Base-by-base conservation (phyloP, 208 protist species). In the Trypanosoma conorhini region DNA sequence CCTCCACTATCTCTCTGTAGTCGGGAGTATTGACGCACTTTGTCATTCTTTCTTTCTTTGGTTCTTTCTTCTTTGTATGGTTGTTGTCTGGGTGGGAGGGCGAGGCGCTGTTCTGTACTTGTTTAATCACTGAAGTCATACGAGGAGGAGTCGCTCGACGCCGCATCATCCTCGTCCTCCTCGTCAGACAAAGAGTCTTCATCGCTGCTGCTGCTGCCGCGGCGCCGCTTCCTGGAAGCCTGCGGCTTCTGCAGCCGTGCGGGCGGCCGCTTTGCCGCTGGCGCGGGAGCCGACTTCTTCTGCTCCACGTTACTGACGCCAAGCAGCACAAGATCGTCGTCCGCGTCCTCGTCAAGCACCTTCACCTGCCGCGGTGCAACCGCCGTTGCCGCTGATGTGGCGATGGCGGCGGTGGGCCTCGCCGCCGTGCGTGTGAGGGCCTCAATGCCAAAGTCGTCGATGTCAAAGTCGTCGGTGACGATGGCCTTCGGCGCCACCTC, bases 391-490 rank as follows among this genome's bases (percentile, higher is more conserved):
- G 33, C 13, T 35, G 54, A n/a, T 51, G 22, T 51, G 1, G 42
- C 9, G 9, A 12, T 59, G 21, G 22, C 57, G 54, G 17, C 54
- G 65, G 13, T 62, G 15, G 59, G 46, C 12, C 50, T 21, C 60
- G 62, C 30, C 21, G 46, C 51, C 15, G 52, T 48, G 55, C 30
- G 61, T 21, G 59, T 40, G 56, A 95, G 63, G 12, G 90, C 90
- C 52, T 91, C 86, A 44, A 95, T 79, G 15, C 90, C 90, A 71
- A 96, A 94, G 51, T 79, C 70, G 52, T 93, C 85, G 15, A 96
- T 62, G 65, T 88, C 83, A 56, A 93, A 88, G 40, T 80, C 55
- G 67, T 93, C 86, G 40, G 83, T 80, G n/a, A 35, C 66, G 38
- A 46, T 54, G 19, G 48, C 46, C 40, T 46, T 50, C 17, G 59